Conservation (phyloP, 2,329 filamentous ascomycete genomes). For the Nothomitra cinnamomea region DNA sequence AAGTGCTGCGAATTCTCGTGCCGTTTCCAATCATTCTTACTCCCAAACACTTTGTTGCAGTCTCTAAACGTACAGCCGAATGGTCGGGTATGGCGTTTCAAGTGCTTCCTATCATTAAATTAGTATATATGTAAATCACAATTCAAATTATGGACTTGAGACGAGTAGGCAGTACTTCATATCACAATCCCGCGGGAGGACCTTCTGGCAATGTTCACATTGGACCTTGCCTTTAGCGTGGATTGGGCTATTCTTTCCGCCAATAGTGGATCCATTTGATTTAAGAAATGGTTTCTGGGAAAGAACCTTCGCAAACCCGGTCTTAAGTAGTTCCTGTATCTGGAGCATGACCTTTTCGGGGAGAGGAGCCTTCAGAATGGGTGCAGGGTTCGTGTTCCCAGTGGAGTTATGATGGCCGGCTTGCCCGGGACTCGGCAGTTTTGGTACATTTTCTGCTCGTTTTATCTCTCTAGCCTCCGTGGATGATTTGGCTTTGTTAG, state of each 20-base stretch:
- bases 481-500: not conserved
- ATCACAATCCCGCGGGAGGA: constrained; percentile 22
- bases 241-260: not conserved
- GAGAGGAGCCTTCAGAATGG: not conserved
- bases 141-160: not conserved
- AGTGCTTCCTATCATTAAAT: constrained; percentile 49
- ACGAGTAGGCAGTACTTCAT: constrained; percentile 17
- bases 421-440: not conserved
- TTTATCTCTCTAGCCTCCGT: not conserved
- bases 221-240: not conserved
- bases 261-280: not conserved
- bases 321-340: not conserved
- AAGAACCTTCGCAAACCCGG: not conserved
- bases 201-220: constrained; percentile 11
- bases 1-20: constrained; percentile 73
- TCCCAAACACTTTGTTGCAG: constrained; percentile 66
- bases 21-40: constrained; percentile 86
- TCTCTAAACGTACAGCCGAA: constrained; percentile 61
- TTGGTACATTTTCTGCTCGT: not conserved
- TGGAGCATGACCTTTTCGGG: not conserved
- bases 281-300: not conserved
- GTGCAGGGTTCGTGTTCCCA: not conserved
- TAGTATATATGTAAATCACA: constrained; percentile 9
- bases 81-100: constrained; percentile 63
- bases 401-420: not conserved